Evolutionary conservation across 1,139 yeast genomes (phyloP).

Genomic region (Candida freyschussii): DNA sequence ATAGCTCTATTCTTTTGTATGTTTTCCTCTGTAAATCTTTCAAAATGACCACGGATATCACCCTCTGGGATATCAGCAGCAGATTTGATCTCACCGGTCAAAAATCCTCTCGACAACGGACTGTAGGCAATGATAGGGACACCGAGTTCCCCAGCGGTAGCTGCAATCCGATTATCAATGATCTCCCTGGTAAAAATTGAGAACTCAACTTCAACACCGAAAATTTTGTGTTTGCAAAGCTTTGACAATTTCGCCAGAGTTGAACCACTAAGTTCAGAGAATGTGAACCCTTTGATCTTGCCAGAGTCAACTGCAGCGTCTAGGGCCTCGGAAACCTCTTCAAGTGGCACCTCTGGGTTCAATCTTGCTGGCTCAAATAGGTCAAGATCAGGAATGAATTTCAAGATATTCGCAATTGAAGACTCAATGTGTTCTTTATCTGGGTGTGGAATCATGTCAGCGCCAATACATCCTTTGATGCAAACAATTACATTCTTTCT

Average conservation of each 20-base stretch:
- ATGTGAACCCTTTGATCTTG: constrained; percentile 56
- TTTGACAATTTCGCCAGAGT: constrained; percentile 53
- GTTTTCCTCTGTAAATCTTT: constrained; percentile 56
- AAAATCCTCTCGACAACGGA: constrained; percentile 71
- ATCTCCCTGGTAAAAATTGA: constrained; percentile 61
- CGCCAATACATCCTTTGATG: constrained; percentile 60
- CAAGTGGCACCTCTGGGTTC: constrained; percentile 44
- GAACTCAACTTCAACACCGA: constrained; percentile 70
- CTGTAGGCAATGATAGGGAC: constrained; percentile 75
- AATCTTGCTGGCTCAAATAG: constrained; percentile 68
- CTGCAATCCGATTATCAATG: constrained; percentile 54
- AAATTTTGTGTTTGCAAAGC: constrained; percentile 40
- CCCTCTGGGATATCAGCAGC: constrained; percentile 44
- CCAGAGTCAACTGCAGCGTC: constrained; percentile 51
- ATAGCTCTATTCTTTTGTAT: constrained; percentile 43
- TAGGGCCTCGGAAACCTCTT: constrained; percentile 45
- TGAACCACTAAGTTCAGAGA: constrained; percentile 63
- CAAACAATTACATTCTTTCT: constrained; percentile 51
- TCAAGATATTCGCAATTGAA: constrained; percentile 48
- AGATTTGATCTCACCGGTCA: constrained; percentile 56
- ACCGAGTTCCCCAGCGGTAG: constrained; percentile 44
- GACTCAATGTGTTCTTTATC: constrained; percentile 40
- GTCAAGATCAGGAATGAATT: constrained; percentile 42
- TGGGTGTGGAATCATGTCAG: constrained; percentile 41
- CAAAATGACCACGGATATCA: constrained; percentile 51